phyloP scores from a whole-genome alignment of 768 basidiomycete genomes.

The Russula foetens region DNA sequence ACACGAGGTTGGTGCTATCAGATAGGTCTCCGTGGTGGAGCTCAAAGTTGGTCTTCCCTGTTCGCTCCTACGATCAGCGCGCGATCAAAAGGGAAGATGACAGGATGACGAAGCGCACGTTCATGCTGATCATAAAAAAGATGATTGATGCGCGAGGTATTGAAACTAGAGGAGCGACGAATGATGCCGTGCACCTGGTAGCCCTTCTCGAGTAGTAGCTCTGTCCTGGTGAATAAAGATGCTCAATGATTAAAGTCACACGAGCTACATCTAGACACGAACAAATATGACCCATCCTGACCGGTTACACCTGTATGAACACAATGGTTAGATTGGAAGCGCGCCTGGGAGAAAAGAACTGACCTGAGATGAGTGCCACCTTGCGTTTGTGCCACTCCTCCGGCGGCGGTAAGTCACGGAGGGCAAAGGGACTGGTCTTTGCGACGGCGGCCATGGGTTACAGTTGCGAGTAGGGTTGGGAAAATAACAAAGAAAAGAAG shows the following conservation, averaged over 20 bases:
- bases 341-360: slow-evolving; percentile 2
- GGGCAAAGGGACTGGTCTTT: slow-evolving; percentile 26
- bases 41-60: slow-evolving; percentile 71
- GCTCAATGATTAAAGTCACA: slow-evolving; percentile 9
- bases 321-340: slow-evolving; percentile 13
- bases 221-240: slow-evolving; percentile 45
- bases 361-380: slow-evolving; percentile 89
- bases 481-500: neutral
- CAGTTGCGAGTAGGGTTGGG: neutral
- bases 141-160: slow-evolving; percentile 91
- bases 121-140: slow-evolving; percentile 91
- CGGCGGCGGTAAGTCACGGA: slow-evolving; percentile 54
- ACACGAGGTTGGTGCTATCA: slow-evolving; percentile 95
- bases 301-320: slow-evolving; percentile 74
- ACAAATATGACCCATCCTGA: slow-evolving; percentile 95
- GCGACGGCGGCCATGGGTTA: slow-evolving; percentile 33
- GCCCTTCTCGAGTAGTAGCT: slow-evolving; percentile 77
- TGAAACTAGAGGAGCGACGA: slow-evolving; percentile 95
- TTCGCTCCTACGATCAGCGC: neutral
- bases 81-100: neutral
- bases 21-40: slow-evolving; percentile 89
- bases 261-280: slow-evolving; percentile 28
- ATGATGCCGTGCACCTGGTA: slow-evolving; percentile 95
- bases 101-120: slow-evolving; percentile 39
- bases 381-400: slow-evolving; percentile 87